Evolutionary conservation across 305 asterid genomes (phyloP).

Genomic region (Lippia alba): DNA sequence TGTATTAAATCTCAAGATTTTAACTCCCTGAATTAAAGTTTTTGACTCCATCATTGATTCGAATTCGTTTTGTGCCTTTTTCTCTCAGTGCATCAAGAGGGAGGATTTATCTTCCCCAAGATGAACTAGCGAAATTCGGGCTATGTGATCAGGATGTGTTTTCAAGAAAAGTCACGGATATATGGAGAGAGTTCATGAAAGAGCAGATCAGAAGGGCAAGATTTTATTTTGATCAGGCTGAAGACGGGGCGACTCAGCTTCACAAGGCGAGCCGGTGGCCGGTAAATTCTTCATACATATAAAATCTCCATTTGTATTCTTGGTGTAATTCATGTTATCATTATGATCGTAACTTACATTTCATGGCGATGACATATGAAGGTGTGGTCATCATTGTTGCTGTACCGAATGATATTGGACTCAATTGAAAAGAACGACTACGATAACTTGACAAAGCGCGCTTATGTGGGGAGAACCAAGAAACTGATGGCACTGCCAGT

Average conservation of each 20-base stretch:
- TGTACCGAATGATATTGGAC: conserved; percentile 72
- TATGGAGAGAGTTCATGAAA: conserved; percentile 81
- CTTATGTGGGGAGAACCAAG: conserved; percentile 68
- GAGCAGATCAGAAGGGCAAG: conserved; percentile 79
- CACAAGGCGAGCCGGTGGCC: conserved; percentile 88
- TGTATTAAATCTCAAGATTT: too few relatives aligned
- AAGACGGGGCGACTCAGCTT: conserved; percentile 79
- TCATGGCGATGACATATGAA: conserved; percentile 36
- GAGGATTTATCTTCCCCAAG: conserved; percentile 86
- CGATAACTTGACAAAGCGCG: conserved; percentile 75
- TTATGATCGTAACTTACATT: neutral
- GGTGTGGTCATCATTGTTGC: conserved; percentile 84
- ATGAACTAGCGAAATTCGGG: conserved; percentile 66
- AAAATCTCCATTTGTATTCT: too few relatives aligned
- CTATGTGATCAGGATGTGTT: conserved; percentile 64
- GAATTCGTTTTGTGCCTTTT: neutral
- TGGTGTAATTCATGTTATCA: too few relatives aligned
- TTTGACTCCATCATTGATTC: neutral
- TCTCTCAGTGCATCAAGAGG: conserved; percentile 68
- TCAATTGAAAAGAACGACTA: conserved; percentile 71
- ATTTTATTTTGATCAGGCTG: conserved; percentile 71
- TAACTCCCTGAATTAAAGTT: neutral
- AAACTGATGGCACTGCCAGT: conserved; percentile 69
- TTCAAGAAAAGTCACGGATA: conserved; percentile 59
- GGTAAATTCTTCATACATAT: conserved; percentile 41